Evolutionary conservation across 441 rosid species (phyloP), one percentile per base, ranked within the genome.

Genomic region (Gossypium lobatum): DNA sequence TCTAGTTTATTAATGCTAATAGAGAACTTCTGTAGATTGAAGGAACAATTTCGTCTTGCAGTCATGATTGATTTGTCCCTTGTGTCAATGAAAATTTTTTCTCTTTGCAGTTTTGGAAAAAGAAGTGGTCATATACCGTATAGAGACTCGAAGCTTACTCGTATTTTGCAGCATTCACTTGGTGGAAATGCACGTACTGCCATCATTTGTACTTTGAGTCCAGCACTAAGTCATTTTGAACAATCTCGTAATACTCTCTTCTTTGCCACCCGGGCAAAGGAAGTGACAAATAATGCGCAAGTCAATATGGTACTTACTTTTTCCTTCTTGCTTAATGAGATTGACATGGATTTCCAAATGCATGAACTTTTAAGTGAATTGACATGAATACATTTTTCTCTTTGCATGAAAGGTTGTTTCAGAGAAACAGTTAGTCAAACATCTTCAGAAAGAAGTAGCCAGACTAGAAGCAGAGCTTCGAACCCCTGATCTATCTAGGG

Each of bases 181-280:
- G 99, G 99, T 73, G 99, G 99, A 45, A 96, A 96, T 86, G 99
- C 99, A 54, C 91, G 98, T 34, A 96, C 99, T 34, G 99, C 99
- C 76, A 96, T 96, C 75, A 93, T 96, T 34, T 96, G 99, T 73
- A 96, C 97, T 71, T 68, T 96, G 79, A 92, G 99, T 87, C 99
- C 99, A 71, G 97, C 98, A 61, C 68, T 81, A 64, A 81, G 86
- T 76, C 97, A 96, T 80, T 87, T 87, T 76, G 99, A 96, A 72
- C 99, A 96, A 83, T 93, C 99, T 73, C 93, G 98, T 77, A 96
- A 96, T 73, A 91, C 99, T 64, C 97, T 96, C 23, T 84, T 79
- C 85, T 96, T 96, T 54, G 99, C 99, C 39, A 96, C 95, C 71
- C 76, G 99, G 81, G 99, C 99, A 9, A 96, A 93, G 90, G 99